These are phyloP conservation scores for Phycomyces blakesleeanus DNA, from an alignment of 192 early-diverging fungal genomes.

Conservation along the genomic window DNA sequence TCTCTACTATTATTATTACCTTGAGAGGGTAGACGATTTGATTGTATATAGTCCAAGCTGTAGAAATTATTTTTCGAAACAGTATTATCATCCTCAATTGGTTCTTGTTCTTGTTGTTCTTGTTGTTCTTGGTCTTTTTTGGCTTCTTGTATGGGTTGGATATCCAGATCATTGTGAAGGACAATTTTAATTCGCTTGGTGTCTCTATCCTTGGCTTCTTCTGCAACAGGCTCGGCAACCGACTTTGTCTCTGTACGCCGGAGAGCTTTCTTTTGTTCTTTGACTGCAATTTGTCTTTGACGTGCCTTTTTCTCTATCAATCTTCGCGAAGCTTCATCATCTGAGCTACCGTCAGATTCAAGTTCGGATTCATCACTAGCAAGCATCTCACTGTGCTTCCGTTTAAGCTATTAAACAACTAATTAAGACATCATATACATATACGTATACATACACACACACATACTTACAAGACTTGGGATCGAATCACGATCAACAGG, in stretches of 20 bases:
- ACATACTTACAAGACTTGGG: conserved; percentile 10
- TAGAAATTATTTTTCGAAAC: neutral
- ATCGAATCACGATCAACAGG: conserved; percentile 11
- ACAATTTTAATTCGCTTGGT: neutral
- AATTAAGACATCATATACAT: neutral
- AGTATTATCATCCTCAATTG: neutral
- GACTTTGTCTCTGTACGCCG: conserved; percentile 4
- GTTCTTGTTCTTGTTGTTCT: too few species aligned
- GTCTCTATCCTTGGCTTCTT: neutral
- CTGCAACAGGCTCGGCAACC: neutral
- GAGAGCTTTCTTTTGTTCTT: conserved; percentile 17
- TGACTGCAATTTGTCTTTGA: conserved; percentile 2
- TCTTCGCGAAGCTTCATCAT: conserved; percentile 1
- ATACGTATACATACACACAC: neutral
- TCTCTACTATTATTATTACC: neutral
- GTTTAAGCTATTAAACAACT: conserved; percentile 14
- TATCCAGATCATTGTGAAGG: neutral
- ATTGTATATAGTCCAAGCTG: neutral
- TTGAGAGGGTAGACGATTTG: neutral
- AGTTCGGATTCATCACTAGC: conserved; percentile 49
- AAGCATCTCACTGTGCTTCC: conserved; percentile 41
- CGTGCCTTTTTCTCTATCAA: neutral
- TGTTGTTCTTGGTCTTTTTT: too few species aligned
- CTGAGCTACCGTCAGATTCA: conserved; percentile 28
- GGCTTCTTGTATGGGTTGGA: too few species aligned